These are phyloP conservation scores for Xylaria sp. DNA, from an alignment of 2,329 filamentous ascomycete genomes.

Conservation along the genomic window DNA sequence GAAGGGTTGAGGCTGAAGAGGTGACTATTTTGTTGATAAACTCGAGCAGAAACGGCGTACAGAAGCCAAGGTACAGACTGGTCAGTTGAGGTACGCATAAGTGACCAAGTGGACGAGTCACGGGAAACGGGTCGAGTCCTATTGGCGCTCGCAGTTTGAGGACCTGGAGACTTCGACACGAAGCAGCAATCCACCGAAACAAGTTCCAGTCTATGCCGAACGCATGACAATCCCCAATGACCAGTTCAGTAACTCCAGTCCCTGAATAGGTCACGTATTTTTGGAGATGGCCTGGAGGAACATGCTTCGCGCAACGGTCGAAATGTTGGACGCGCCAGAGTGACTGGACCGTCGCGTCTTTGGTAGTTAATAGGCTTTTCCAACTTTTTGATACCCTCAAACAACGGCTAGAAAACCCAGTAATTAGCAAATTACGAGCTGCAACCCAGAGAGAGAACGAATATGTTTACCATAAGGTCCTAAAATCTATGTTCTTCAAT, in stretches of 20 bases:
- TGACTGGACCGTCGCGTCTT: slow-evolving; percentile 28
- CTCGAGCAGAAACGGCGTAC: slow-evolving; percentile 5
- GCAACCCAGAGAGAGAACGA: not conserved
- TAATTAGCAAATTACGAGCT: slow-evolving; percentile 1
- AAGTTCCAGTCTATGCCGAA: slow-evolving; percentile 32
- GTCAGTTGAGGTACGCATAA: slow-evolving; percentile 33
- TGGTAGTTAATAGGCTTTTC: slow-evolving; percentile 39
- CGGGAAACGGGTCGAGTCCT: not conserved
- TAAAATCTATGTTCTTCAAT: slow-evolving; percentile 42
- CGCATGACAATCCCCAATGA: slow-evolving; percentile 31
- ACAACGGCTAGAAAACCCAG: slow-evolving; percentile 39
- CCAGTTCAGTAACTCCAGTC: slow-evolving; percentile 34
- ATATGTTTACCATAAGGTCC: slow-evolving; percentile 41
- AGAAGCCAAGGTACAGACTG: slow-evolving; percentile 38
- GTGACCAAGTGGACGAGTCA: not conserved
- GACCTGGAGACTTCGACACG: slow-evolving; percentile 33
- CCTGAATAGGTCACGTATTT: slow-evolving; percentile 31
- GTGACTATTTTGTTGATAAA: slow-evolving; percentile 36
- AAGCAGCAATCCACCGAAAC: slow-evolving; percentile 21
- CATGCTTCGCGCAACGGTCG: not conserved
- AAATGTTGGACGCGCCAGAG: slow-evolving; percentile 45
- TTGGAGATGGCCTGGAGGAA: slow-evolving; percentile 11
- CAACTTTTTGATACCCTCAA: slow-evolving; percentile 46
- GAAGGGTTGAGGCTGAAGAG: slow-evolving; percentile 37
- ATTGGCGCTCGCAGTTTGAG: slow-evolving; percentile 39